A percentile compares a stretch with the other conserved stretches of the same genome.
phyloP scores from a whole-genome alignment of 331 rosid species.

The Pyrus hybrid region DNA sequence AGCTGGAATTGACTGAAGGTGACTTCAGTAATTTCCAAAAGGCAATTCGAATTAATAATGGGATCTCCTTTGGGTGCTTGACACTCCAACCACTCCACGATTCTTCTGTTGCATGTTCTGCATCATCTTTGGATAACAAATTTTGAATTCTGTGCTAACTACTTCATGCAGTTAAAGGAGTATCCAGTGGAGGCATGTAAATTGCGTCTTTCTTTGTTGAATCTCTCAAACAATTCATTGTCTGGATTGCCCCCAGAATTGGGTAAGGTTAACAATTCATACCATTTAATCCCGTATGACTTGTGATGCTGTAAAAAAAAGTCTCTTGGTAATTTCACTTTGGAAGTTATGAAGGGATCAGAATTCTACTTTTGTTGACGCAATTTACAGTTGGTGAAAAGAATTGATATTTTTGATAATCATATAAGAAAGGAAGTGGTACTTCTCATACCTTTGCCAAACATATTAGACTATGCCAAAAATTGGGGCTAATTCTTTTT shows the following conservation, averaged over 20 bases:
- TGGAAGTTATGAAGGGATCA: not conserved
- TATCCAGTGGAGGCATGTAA: constrained; percentile 94
- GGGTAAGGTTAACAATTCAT: constrained; percentile 50
- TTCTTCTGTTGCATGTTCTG: not conserved
- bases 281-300: not conserved
- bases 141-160: constrained; percentile 12
- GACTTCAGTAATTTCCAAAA: not conserved
- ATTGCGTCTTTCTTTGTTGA: constrained; percentile 57
- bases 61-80: not conserved
- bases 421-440: not conserved
- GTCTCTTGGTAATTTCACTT: not conserved
- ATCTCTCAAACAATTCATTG: constrained; percentile 91
- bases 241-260: constrained; percentile 83
- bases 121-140: not conserved
- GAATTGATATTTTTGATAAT: too few species aligned
- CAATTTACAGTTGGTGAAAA: not conserved
- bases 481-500: not conserved
- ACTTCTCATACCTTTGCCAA: not conserved
- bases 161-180: constrained; percentile 67
- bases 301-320: not conserved
- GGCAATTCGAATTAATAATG: not conserved
- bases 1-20: not conserved
- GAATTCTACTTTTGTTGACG: not conserved
- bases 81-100: not conserved
- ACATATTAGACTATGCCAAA: not conserved